A percentile compares a stretch with the other conserved stretches of the same genome.
Evolutionary conservation across 2,329 filamentous ascomycete genomes (phyloP).

Genomic region (Alternaria tenuissima): DNA sequence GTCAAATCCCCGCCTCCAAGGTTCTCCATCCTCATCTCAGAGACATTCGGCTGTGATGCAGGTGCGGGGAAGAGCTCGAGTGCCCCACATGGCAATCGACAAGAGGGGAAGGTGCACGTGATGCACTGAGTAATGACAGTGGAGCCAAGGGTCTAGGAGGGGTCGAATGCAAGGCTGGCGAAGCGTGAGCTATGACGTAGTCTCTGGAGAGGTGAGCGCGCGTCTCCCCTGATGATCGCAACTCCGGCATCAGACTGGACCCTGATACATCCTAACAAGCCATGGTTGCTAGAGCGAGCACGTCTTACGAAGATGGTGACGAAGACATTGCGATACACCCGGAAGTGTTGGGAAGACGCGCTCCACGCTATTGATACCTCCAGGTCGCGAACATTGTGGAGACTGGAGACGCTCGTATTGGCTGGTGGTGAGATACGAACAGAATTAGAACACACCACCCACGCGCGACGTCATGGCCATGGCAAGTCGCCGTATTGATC

Average conservation of each 20-base stretch:
- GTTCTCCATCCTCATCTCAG: slow-evolving; percentile 19
- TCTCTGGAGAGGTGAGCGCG: neutral
- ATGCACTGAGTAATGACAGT: slow-evolving; percentile 7
- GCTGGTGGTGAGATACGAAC: slow-evolving; percentile 1
- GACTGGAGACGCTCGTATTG: slow-evolving; percentile 2
- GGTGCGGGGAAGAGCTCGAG: slow-evolving; percentile 25
- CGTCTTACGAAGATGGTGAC: slow-evolving; percentile 10
- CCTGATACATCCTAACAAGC: neutral
- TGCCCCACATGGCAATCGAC: slow-evolving; percentile 26
- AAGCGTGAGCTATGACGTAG: slow-evolving; percentile 7
- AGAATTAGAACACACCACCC: slow-evolving; percentile 8
- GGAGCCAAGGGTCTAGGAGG: slow-evolving; percentile 2
- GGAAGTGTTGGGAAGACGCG: slow-evolving; percentile 1
- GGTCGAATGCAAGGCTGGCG: neutral
- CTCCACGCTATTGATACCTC: slow-evolving; percentile 2
- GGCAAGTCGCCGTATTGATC: neutral
- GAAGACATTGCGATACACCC: slow-evolving; percentile 2
- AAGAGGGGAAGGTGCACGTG: slow-evolving; percentile 10
- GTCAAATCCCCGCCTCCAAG: slow-evolving; percentile 10
- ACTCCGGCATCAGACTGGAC: neutral
- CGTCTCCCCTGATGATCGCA: slow-evolving; percentile 2
- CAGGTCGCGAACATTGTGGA: slow-evolving; percentile 4
- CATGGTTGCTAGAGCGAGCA: neutral
- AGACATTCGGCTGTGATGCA: slow-evolving; percentile 7
- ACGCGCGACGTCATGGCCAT: slow-evolving; percentile 6